Evolutionary conservation across 108 stramenopile species (phyloP), one percentile per base, ranked within the genome.

Genomic region (Conticribra guillardii): DNA sequence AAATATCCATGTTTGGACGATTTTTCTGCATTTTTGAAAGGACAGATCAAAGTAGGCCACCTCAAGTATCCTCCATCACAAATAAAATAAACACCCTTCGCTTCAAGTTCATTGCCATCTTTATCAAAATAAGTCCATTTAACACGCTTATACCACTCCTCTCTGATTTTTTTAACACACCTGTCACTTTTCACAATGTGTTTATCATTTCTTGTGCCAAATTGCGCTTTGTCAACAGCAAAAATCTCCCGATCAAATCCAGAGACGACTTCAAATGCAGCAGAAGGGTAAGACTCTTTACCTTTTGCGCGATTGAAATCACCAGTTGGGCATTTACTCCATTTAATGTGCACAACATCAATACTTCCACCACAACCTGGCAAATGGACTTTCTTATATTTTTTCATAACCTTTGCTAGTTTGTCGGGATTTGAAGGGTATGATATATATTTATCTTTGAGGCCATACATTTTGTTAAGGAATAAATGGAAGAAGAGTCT

Each of bases 401-500:
- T 30, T 44, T 60, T 44, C 60, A 48, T 62, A 17, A 48, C 46
- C 27, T 24, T 21, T 23, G 3, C 21, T 8, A 62, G 61, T 46
- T 48, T 45, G 4, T 22, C 22, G 22, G 21, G 23, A 48, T 23
- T 23, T 19, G 16, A 11, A 24, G 60, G 60, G 5, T 22, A 45
- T 11, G 21, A 45, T 9, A 61, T 61, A 22, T 61, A 61, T 22
- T 61, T 41, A 44, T 32, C 26, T 11, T 26, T 29, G 22, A n/a
- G n/a, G n/a, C n/a, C 4, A 46, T 45, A 61, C 22, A 61, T n/a
- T 4, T 24, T 21, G 11, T 41, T 14, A 4, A 61, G 4, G 44
- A 61, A 61, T 9, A 45, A 9, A 21, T 61, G 60, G 26, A 61
- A 61, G 44, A 61, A 61, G 37, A 17, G 17, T 16, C 18, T n/a